A percentile compares a stretch with the other conserved stretches of the same genome.
phyloP scores from a whole-genome alignment of 2,329 filamentous ascomycete species.

The Sarocladium oryzae region DNA sequence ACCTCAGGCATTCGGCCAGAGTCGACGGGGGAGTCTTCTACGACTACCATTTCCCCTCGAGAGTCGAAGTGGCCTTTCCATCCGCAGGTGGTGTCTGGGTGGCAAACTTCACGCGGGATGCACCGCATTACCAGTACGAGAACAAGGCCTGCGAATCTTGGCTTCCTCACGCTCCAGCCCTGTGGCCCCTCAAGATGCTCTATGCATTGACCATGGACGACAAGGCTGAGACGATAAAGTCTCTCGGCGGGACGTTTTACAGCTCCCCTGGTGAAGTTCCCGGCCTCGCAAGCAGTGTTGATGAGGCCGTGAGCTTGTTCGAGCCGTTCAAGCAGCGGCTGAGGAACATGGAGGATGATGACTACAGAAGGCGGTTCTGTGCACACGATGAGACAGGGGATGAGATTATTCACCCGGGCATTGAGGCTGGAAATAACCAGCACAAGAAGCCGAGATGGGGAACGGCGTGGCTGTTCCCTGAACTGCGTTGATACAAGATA shows the following conservation, averaged over 20 bases:
- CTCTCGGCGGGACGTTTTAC: conserved; percentile 8
- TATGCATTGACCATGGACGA: conserved; percentile 8
- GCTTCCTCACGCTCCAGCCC: conserved; percentile 6
- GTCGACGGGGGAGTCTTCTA: not conserved
- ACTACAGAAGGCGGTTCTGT: conserved; percentile 8
- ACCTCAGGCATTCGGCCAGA: not conserved
- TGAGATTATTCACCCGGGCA: not conserved
- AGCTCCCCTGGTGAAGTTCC: conserved; percentile 2
- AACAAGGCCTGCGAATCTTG: conserved; percentile 6
- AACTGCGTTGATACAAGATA: conserved; percentile 3
- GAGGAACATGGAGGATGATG: conserved; percentile 9
- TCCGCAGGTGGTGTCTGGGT: not conserved
- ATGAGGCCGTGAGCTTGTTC: conserved; percentile 5
- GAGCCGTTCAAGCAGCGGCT: conserved; percentile 8
- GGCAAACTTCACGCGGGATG: not conserved
- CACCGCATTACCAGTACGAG: not conserved
- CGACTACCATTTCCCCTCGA: not conserved
- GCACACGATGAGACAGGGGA: not conserved
- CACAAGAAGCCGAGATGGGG: conserved; percentile 8
- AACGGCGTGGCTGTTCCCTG: conserved; percentile 7
- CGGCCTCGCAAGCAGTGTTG: conserved; percentile 3
- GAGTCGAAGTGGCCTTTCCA: not conserved
- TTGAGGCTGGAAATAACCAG: not conserved
- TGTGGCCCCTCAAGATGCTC: conserved; percentile 7
- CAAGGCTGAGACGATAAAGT: conserved; percentile 8